Percentiles rank a stretch among this genome's conserved stretches.
Evolutionary conservation across 495 filamentous ascomycete genomes (phyloP).

Genomic region (Penicillium longicatenatum): DNA sequence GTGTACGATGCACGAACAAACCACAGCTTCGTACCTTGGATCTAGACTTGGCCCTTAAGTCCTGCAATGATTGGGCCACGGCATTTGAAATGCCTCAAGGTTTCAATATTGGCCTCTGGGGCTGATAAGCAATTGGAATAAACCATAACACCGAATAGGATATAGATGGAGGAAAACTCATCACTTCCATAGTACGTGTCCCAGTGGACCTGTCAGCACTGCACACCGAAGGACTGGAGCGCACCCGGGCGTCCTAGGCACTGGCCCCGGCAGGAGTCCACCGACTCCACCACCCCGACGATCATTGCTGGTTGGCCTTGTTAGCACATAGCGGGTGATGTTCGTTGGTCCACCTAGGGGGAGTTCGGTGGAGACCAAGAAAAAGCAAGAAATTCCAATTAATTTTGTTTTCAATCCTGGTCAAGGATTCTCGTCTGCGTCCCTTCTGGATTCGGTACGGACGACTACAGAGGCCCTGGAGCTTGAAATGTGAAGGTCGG

Average conservation of each 20-base stretch:
- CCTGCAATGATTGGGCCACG: not conserved
- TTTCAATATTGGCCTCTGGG: no score
- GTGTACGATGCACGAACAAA: not conserved
- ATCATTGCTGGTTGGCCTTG: conserved; percentile 21
- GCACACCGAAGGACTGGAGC: conserved; percentile 13
- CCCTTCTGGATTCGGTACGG: not conserved
- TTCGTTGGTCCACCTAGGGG: conserved; percentile 3
- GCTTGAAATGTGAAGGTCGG: conserved; percentile 12
- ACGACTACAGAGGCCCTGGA: not conserved
- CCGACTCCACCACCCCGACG: conserved; percentile 18
- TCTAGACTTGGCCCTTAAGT: no score
- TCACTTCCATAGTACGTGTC: not conserved
- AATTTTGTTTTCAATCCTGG: not conserved
- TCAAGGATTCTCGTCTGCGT: not conserved
- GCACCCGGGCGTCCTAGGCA: not conserved
- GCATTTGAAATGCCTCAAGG: no score
- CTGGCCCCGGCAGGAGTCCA: conserved; percentile 13
- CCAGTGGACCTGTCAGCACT: conserved; percentile 1
- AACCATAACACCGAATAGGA: no score
- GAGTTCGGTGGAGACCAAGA: conserved; percentile 8
- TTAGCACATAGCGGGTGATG: conserved; percentile 9
- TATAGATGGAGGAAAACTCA: no score
- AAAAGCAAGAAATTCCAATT: not conserved
- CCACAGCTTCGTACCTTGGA: not conserved
- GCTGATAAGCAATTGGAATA: no score